A percentile compares a stretch with the other conserved stretches of the same genome.
Evolutionary conservation across 2,329 filamentous ascomycete species (phyloP).

Genomic region (Aspergillus cejpii): DNA sequence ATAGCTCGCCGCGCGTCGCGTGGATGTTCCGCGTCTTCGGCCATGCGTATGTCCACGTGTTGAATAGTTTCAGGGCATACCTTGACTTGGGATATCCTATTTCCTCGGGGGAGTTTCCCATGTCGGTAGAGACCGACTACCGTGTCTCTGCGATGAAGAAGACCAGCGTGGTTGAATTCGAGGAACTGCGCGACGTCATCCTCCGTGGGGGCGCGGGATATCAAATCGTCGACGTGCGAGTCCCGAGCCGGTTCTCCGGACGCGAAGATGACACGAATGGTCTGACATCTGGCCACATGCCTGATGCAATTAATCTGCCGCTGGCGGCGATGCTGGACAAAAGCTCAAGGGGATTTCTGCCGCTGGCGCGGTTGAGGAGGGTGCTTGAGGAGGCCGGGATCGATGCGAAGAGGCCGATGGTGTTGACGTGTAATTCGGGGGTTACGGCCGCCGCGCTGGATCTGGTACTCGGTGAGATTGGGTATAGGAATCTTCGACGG

Average conservation of each 20-base stretch:
- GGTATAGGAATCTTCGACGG: slow-evolving; percentile 15
- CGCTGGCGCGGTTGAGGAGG: slow-evolving; percentile 5
- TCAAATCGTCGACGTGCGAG: slow-evolving; percentile 21
- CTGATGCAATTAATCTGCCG: slow-evolving; percentile 23
- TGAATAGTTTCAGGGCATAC: slow-evolving; percentile 28
- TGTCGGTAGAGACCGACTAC: too few species aligned
- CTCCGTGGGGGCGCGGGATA: background rate
- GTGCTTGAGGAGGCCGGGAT: slow-evolving; percentile 18
- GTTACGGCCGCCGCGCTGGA: slow-evolving; percentile 26
- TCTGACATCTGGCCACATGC: slow-evolving; percentile 24
- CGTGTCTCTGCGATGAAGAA: background rate
- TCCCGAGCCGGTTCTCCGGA: slow-evolving; percentile 17
- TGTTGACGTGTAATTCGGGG: slow-evolving; percentile 28
- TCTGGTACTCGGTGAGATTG: slow-evolving; percentile 17
- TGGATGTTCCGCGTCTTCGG: slow-evolving; percentile 26
- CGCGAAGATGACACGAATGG: slow-evolving; percentile 8
- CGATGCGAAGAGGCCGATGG: slow-evolving; percentile 5
- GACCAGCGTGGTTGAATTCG: slow-evolving; percentile 11
- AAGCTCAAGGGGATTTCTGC: slow-evolving; percentile 10
- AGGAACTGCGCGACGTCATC: slow-evolving; percentile 12
- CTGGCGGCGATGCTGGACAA: slow-evolving; percentile 16
- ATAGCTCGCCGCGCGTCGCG: slow-evolving; percentile 26
- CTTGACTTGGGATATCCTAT: slow-evolving; percentile 17
- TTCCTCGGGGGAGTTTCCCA: slow-evolving; percentile 4
- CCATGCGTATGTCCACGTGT: slow-evolving; percentile 22